A percentile compares a stretch with the other conserved stretches of the same genome.
phyloP scores from a whole-genome alignment of 176 grass and related monocot genomes.

The Alopecurus myosuroides region DNA sequence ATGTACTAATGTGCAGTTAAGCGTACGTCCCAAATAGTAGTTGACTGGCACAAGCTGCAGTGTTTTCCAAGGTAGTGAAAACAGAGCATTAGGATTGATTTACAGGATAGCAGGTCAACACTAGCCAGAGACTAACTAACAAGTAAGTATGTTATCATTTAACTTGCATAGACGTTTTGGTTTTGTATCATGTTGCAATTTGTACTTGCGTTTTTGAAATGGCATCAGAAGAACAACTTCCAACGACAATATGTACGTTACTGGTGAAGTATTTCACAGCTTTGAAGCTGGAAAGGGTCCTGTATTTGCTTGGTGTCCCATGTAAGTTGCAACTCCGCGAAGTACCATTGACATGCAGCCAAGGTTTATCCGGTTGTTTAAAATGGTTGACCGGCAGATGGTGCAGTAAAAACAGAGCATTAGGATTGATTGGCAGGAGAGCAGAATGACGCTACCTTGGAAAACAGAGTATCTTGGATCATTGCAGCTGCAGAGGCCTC shows the following conservation, averaged over 20 bases:
- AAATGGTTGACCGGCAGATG: neutral
- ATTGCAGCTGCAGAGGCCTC: too few relatives aligned
- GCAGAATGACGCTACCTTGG: neutral
- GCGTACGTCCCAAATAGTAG: too few relatives aligned
- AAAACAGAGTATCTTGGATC: too few relatives aligned
- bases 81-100: neutral
- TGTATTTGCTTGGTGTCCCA: neutral
- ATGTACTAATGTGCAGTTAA: neutral
- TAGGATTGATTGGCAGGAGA: neutral
- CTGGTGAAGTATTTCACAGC: too few relatives aligned
- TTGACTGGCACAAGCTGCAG: neutral
- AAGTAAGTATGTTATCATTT: too few relatives aligned
- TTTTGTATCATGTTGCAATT: neutral
- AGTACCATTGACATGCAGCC: neutral
- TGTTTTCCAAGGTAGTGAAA: neutral
- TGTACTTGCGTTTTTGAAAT: neutral
- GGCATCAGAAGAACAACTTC: neutral
- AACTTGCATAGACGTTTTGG: too few relatives aligned
- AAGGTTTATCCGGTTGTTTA: neutral
- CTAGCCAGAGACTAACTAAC: neutral
- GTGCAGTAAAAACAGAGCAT: neutral
- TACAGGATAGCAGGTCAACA: neutral
- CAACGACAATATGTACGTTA: too few relatives aligned
- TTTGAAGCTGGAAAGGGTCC: too few relatives aligned
- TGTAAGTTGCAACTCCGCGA: neutral